These are phyloP conservation scores for Zancudomyces culisetae DNA, from an alignment of 371 early-diverging fungal genomes.

Conservation along the genomic window DNA sequence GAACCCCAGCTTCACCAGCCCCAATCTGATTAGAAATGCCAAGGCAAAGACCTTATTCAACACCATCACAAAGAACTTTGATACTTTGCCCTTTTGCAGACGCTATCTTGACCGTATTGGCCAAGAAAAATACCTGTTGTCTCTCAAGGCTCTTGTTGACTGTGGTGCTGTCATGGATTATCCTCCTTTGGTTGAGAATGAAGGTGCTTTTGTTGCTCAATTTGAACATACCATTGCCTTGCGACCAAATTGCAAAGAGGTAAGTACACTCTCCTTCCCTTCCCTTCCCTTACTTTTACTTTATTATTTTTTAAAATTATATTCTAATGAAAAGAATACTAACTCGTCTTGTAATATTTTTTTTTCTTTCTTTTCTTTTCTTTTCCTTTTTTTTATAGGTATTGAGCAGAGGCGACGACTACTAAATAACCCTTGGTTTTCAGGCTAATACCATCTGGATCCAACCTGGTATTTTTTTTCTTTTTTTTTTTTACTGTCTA, in stretches of 20 bases:
- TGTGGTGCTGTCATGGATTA: constrained; percentile 71
- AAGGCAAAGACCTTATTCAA: constrained; percentile 69
- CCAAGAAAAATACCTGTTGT: constrained; percentile 66
- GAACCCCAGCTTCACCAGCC: constrained; percentile 29
- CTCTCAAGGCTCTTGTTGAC: constrained; percentile 73
- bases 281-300: background rate
- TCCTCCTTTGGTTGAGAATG: constrained; percentile 87
- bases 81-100: constrained; percentile 96
- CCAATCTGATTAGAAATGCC: constrained; percentile 28
- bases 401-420: no score
- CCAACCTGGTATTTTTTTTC: no score
- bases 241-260: constrained; percentile 81
- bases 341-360: no score
- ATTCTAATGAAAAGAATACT: background rate
- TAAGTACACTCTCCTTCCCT: constrained; percentile 10
- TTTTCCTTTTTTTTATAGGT: no score
- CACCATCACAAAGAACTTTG: constrained; percentile 84
- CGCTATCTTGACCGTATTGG: constrained; percentile 85
- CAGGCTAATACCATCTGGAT: no score
- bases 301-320: background rate
- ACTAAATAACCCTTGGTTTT: no score
- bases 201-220: constrained; percentile 93
- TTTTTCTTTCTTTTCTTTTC: no score
- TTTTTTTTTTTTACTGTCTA: no score
- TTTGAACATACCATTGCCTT: constrained; percentile 94